Evolutionary conservation across 2,329 filamentous ascomycete species (phyloP).

Genomic region (Exophiala lecanii-corni): DNA sequence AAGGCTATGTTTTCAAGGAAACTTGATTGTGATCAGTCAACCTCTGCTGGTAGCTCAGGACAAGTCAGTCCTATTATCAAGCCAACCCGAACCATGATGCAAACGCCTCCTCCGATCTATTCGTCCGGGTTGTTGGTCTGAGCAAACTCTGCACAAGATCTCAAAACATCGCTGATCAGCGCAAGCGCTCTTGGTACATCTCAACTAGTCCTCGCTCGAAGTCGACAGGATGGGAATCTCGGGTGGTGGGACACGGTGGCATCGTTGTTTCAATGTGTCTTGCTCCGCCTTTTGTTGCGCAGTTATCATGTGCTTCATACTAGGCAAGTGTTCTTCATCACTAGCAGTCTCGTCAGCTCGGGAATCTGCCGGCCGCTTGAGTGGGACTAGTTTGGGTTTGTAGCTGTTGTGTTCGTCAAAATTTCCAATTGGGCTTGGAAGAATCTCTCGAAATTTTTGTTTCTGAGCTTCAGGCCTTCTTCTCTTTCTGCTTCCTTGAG

Average conservation of each 20-base stretch:
- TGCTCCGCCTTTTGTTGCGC: not conserved
- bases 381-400: not conserved
- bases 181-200: too few relatives aligned
- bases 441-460: too few relatives aligned
- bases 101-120: not conserved
- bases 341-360: not conserved
- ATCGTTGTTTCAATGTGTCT: not conserved
- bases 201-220: constrained; percentile 17
- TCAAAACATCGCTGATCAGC: too few relatives aligned
- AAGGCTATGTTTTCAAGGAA: constrained; percentile 71
- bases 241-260: constrained; percentile 18
- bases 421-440: too few relatives aligned
- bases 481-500: too few relatives aligned
- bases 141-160: too few relatives aligned
- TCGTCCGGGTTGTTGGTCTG: too few relatives aligned
- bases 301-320: not conserved
- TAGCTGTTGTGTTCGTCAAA: too few relatives aligned
- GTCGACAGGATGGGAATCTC: constrained; percentile 24
- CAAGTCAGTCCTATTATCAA: too few relatives aligned
- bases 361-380: not conserved
- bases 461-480: not conserved
- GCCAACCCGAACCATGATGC: too few relatives aligned
- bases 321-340: not conserved
- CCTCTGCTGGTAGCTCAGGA: too few relatives aligned
- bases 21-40: constrained; percentile 55